A percentile compares a stretch with the other conserved stretches of the same genome.
Evolutionary conservation across 2,329 filamentous ascomycete genomes (phyloP).

Genomic region (Fusarium dimerum): DNA sequence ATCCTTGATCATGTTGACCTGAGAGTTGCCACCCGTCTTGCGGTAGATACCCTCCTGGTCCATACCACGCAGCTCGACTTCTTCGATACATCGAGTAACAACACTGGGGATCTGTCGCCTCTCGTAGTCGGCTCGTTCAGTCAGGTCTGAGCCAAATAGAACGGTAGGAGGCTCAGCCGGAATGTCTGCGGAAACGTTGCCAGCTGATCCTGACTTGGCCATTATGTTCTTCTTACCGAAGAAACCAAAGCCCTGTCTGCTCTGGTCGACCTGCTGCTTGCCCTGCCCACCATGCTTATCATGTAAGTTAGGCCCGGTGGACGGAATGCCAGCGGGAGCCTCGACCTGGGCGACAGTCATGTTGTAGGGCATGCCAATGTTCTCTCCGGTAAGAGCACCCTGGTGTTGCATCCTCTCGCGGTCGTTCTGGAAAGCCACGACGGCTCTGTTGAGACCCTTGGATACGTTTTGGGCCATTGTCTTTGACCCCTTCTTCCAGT

Average conservation of each 20-base stretch:
- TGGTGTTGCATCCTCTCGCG: conserved; percentile 57
- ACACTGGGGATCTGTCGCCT: conserved; percentile 86
- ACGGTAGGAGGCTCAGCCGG: conserved; percentile 56
- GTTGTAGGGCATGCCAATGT: conserved; percentile 70
- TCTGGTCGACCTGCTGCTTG: conserved; percentile 32
- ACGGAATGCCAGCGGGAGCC: conserved; percentile 37
- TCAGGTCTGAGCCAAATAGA: conserved; percentile 88
- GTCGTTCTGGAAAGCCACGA: conserved; percentile 68
- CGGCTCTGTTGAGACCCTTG: conserved; percentile 91
- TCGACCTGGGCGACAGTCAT: conserved; percentile 62
- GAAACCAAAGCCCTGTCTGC: conserved; percentile 68
- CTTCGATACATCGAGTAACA: conserved; percentile 90
- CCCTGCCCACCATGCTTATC: conserved; percentile 17
- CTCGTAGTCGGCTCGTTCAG: conserved; percentile 84
- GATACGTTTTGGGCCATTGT: conserved; percentile 91
- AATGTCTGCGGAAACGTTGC: conserved; percentile 42
- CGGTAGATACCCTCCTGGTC: conserved; percentile 97
- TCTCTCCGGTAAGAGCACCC: conserved; percentile 59
- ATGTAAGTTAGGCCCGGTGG: conserved; percentile 31
- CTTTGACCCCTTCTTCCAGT: conserved; percentile 97
- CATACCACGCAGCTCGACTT: conserved; percentile 95
- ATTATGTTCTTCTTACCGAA: conserved; percentile 61
- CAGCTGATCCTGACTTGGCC: conserved; percentile 52
- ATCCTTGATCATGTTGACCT: conserved; percentile 86
- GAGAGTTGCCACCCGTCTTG: conserved; percentile 91